These are phyloP conservation scores for Podospora pseudopauciseta DNA, from an alignment of 495 filamentous ascomycete genomes.

Conservation along the genomic window DNA sequence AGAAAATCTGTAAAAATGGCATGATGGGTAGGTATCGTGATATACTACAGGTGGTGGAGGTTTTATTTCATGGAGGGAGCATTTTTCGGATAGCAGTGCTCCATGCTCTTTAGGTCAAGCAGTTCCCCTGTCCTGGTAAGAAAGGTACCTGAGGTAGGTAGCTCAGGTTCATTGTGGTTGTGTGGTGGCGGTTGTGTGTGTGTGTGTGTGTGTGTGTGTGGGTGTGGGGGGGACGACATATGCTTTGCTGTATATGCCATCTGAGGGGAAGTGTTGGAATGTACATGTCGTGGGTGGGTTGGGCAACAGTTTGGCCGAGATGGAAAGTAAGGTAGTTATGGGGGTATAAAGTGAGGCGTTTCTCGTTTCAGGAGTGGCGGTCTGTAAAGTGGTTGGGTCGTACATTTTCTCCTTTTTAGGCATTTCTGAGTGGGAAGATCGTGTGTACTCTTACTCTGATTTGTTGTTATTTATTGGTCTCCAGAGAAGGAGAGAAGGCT, in stretches of 20 bases:
- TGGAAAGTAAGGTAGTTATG: neutral
- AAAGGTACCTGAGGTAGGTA: neutral
- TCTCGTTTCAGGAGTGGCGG: neutral
- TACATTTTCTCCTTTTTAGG: neutral
- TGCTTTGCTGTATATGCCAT: neutral
- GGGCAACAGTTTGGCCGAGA: slow-evolving; percentile 1
- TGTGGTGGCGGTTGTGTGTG: neutral
- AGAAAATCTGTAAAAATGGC: too few species aligned
- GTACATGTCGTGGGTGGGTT: neutral
- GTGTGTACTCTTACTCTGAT: too few species aligned
- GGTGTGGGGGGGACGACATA: neutral
- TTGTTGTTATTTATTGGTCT: too few species aligned
- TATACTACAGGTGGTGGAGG: too few species aligned
- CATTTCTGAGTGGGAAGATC: neutral
- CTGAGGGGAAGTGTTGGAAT: neutral
- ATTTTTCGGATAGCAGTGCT: neutral
- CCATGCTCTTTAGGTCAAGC: neutral
- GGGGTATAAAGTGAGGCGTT: neutral
- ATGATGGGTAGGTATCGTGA: too few species aligned
- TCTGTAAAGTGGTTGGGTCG: neutral
- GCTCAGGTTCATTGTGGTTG: neutral
- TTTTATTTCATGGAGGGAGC: too few species aligned
- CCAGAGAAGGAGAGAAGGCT: too few species aligned
- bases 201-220: neutral
- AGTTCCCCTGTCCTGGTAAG: neutral